Evolutionary conservation across 2,329 filamentous ascomycete species (phyloP).

Genomic region (Emmonsiellopsis sp.): DNA sequence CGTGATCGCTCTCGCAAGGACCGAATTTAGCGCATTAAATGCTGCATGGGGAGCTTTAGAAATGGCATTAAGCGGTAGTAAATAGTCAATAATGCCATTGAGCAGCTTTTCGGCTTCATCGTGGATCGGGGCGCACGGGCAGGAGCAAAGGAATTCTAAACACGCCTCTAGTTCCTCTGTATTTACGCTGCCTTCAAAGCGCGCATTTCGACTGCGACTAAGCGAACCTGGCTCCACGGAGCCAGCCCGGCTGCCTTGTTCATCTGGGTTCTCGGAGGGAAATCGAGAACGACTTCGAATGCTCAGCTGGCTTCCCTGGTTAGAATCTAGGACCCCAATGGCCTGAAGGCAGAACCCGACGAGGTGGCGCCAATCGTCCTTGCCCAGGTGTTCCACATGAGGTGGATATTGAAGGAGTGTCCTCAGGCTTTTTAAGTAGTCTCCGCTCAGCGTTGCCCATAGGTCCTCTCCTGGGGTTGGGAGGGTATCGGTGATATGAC

Average conservation of each 20-base stretch:
- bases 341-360: constrained; percentile 60
- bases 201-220: constrained; percentile 4
- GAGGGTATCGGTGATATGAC: constrained; percentile 72
- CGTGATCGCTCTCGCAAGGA: constrained; percentile 57
- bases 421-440: constrained; percentile 70
- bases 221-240: constrained; percentile 22
- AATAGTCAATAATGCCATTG: constrained; percentile 48
- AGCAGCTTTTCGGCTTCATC: constrained; percentile 50
- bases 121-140: constrained; percentile 59
- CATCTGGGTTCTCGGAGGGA: constrained; percentile 20
- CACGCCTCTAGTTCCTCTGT: constrained; percentile 55
- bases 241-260: constrained; percentile 20
- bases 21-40: constrained; percentile 65
- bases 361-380: constrained; percentile 58
- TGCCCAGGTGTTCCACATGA: constrained; percentile 70
- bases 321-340: constrained; percentile 34
- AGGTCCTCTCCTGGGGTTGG: constrained; percentile 53
- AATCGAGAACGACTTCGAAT: constrained; percentile 20
- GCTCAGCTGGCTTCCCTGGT: constrained; percentile 22
- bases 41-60: constrained; percentile 61
- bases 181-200: constrained; percentile 20
- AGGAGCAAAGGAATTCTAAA: constrained; percentile 54
- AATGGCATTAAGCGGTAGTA: constrained; percentile 52
- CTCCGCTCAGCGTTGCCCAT: constrained; percentile 59
- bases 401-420: constrained; percentile 62